Conservation (phyloP, 257 asterid genomes). For the Catharanthus roseus region DNA sequence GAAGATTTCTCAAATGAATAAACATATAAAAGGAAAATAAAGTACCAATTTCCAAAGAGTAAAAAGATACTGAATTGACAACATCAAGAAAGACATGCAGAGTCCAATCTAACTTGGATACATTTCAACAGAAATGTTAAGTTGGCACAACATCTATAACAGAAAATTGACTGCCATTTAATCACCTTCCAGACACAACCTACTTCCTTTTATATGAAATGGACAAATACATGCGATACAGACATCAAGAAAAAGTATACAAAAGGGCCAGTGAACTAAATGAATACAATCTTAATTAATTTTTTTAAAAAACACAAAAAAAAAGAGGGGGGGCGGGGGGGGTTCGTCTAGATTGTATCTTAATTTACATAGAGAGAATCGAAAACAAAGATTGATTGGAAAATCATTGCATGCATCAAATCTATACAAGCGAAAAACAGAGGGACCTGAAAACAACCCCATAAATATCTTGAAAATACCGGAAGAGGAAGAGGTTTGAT, state of each 20-base stretch:
- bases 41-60: neutral
- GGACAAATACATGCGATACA: neutral
- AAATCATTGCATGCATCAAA: conserved; percentile 14
- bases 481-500: neutral
- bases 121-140: neutral
- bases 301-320: neutral
- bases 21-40: neutral
- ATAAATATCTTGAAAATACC: neutral
- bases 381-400: neutral
- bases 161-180: neutral
- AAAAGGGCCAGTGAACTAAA: neutral
- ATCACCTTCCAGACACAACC: neutral
- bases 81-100: neutral
- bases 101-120: conserved; percentile 9
- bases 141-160: conserved; percentile 6
- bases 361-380: neutral
- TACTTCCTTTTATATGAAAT: neutral
- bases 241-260: neutral
- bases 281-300: neutral
- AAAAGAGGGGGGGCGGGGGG: too few species aligned
- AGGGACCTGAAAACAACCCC: neutral
- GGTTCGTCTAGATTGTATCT: neutral
- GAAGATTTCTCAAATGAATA: neutral
- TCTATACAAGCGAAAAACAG: neutral
- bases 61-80: neutral